These are phyloP conservation scores for Magnusiomyces paraingens DNA, from an alignment of 1,139 yeast species.

Conservation along the genomic window DNA sequence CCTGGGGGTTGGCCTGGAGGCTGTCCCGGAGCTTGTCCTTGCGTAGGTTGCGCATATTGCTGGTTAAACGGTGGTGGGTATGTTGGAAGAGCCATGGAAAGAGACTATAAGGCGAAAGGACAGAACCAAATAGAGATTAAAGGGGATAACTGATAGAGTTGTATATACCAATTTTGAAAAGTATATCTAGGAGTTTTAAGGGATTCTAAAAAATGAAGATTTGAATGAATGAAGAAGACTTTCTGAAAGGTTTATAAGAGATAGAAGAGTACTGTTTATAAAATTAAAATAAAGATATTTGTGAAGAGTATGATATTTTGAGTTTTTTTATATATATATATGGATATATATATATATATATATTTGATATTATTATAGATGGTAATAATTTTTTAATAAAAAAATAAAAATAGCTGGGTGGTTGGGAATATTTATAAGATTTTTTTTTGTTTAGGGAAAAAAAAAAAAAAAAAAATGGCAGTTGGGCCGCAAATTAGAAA, in stretches of 20 bases:
- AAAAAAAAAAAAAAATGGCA: constrained; percentile 6
- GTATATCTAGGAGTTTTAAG: too few species aligned
- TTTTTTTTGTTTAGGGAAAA: not conserved
- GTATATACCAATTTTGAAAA: too few species aligned
- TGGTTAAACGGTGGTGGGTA: not conserved
- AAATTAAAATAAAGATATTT: too few species aligned
- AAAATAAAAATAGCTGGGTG: not conserved
- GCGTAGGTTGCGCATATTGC: not conserved
- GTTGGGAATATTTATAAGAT: not conserved
- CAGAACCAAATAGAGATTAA: not conserved
- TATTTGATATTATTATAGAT: not conserved
- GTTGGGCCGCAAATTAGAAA: not conserved
- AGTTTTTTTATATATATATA: not conserved
- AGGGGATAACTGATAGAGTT: too few species aligned
- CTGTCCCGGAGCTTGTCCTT: not conserved
- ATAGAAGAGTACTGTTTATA: too few species aligned
- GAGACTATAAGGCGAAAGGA: not conserved
- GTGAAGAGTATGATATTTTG: too few species aligned
- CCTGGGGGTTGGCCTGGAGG: not conserved
- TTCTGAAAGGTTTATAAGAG: not conserved
- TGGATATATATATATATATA: constrained; percentile 7
- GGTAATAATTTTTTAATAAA: not conserved
- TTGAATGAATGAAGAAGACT: not conserved
- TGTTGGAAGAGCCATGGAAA: not conserved
- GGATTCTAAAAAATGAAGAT: too few species aligned